A percentile compares a stretch with the other conserved stretches of the same genome.
Evolutionary conservation across 805 yeast species (phyloP).

Genomic region (Nakazawaea wickerhamii): DNA sequence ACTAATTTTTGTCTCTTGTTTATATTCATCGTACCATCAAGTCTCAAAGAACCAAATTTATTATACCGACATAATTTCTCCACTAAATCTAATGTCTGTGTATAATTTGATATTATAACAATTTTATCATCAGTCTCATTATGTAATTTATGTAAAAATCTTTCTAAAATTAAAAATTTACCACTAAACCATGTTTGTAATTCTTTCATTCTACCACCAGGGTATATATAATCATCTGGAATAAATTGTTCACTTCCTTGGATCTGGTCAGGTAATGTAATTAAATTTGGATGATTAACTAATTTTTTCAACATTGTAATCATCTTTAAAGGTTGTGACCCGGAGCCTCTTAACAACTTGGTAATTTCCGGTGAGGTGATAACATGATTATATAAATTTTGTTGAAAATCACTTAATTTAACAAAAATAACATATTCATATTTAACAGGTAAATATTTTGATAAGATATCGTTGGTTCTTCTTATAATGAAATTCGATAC

Average conservation of each 20-base stretch:
- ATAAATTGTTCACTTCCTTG: slow-evolving; percentile 58
- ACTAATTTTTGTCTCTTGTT: slow-evolving; percentile 91
- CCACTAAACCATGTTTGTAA: slow-evolving; percentile 82
- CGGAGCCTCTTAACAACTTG: slow-evolving; percentile 57
- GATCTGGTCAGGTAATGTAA: slow-evolving; percentile 73
- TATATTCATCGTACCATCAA: slow-evolving; percentile 91
- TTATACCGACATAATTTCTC: slow-evolving; percentile 77
- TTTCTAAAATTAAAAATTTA: slow-evolving; percentile 75
- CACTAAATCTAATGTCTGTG: slow-evolving; percentile 87
- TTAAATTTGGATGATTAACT: slow-evolving; percentile 89
- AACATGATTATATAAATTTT: slow-evolving; percentile 62
- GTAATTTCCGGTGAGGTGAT: slow-evolving; percentile 75
- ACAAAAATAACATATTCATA: slow-evolving; percentile 97
- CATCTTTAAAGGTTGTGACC: slow-evolving; percentile 83
- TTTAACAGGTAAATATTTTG: slow-evolving; percentile 92
- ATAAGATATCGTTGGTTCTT: slow-evolving; percentile 89
- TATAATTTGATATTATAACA: slow-evolving; percentile 89
- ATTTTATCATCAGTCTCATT: slow-evolving; percentile 89
- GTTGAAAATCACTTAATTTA: slow-evolving; percentile 73
- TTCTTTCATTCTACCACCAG: slow-evolving; percentile 61
- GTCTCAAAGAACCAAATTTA: slow-evolving; percentile 70
- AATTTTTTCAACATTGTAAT: slow-evolving; percentile 84
- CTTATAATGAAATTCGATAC: slow-evolving; percentile 91
- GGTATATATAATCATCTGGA: slow-evolving; percentile 82
- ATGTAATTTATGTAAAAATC: slow-evolving; percentile 74